Evolutionary conservation across 2,329 filamentous ascomycete genomes (phyloP).

Genomic region (Fonsecaea pedrosoi): DNA sequence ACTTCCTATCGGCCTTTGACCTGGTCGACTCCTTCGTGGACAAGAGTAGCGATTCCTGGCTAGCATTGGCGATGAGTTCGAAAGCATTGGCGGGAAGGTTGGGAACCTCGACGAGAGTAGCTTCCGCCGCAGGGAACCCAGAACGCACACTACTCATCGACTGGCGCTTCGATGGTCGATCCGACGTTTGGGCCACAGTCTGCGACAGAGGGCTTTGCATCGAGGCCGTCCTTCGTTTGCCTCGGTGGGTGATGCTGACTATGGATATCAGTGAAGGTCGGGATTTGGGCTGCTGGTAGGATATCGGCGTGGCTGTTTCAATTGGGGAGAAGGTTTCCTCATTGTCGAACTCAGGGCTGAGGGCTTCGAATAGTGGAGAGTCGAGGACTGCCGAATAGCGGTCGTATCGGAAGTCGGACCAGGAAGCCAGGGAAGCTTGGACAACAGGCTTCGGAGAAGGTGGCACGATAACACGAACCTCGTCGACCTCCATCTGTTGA

Average conservation of each 20-base stretch:
- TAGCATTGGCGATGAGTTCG: slow-evolving; percentile 36
- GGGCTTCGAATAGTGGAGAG: slow-evolving; percentile 27
- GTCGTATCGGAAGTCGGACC: slow-evolving; percentile 37
- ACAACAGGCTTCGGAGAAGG: slow-evolving; percentile 30
- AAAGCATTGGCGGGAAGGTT: slow-evolving; percentile 35
- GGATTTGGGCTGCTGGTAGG: slow-evolving; percentile 34
- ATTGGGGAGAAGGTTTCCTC: slow-evolving; percentile 36
- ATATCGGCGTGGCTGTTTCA: slow-evolving; percentile 38
- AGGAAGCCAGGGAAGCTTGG: slow-evolving; percentile 34
- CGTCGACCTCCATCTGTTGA: slow-evolving; percentile 21
- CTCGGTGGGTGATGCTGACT: slow-evolving; percentile 19
- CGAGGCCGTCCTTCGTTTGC: slow-evolving; percentile 28
- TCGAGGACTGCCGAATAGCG: slow-evolving; percentile 32
- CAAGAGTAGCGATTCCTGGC: slow-evolving; percentile 32
- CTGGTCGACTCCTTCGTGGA: slow-evolving; percentile 16
- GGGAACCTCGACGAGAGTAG: slow-evolving; percentile 34
- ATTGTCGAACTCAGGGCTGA: slow-evolving; percentile 27
- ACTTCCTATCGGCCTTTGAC: slow-evolving; percentile 24
- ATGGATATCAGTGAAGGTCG: slow-evolving; percentile 40
- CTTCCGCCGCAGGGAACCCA: slow-evolving; percentile 35
- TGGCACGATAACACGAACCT: slow-evolving; percentile 23
- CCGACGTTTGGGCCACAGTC: slow-evolving; percentile 14
- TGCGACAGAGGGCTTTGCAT: slow-evolving; percentile 30
- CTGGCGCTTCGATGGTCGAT: slow-evolving; percentile 27
- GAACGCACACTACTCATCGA: slow-evolving; percentile 29